Evolutionary conservation across 108 stramenopile genomes (phyloP).

Genomic region (Cyclostephanos invisitatus): DNA sequence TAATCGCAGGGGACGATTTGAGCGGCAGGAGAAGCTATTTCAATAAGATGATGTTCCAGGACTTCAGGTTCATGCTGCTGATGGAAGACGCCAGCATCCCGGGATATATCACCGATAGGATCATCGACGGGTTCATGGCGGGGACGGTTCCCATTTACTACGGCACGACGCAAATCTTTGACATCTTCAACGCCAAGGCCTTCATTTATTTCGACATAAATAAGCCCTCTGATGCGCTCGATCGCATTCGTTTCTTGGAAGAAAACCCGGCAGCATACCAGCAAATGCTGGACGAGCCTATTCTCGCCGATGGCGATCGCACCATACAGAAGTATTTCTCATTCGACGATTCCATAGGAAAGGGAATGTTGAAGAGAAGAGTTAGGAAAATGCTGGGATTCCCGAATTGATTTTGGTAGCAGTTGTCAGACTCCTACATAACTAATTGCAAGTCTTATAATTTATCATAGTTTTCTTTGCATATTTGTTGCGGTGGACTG

Average conservation of each 20-base stretch:
- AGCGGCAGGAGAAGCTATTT: constrained; percentile 6
- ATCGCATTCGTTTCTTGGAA: constrained; percentile 41
- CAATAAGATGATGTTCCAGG: constrained; percentile 7
- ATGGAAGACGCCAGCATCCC: constrained; percentile 49
- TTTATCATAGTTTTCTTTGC: no score
- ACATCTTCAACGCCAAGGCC: constrained; percentile 51
- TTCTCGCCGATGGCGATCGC: constrained; percentile 33
- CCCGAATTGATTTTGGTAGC: not conserved
- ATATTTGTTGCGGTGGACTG: no score
- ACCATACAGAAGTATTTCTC: constrained; percentile 49
- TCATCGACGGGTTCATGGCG: constrained; percentile 50
- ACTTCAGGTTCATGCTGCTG: constrained; percentile 30
- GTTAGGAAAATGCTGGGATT: constrained; percentile 45
- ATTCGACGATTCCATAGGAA: constrained; percentile 32
- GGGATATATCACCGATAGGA: constrained; percentile 56
- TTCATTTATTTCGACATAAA: constrained; percentile 53
- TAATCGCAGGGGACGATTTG: not conserved
- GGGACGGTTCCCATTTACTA: constrained; percentile 60
- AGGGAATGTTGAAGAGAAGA: constrained; percentile 35
- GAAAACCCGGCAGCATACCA: constrained; percentile 38
- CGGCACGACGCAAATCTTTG: constrained; percentile 55
- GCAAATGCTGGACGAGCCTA: constrained; percentile 35
- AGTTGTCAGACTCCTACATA: no score
- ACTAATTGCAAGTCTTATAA: no score
- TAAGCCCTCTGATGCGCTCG: constrained; percentile 41